Conservation (phyloP, 352 stramenopile genomes). For the Aphanomyces invadans region DNA sequence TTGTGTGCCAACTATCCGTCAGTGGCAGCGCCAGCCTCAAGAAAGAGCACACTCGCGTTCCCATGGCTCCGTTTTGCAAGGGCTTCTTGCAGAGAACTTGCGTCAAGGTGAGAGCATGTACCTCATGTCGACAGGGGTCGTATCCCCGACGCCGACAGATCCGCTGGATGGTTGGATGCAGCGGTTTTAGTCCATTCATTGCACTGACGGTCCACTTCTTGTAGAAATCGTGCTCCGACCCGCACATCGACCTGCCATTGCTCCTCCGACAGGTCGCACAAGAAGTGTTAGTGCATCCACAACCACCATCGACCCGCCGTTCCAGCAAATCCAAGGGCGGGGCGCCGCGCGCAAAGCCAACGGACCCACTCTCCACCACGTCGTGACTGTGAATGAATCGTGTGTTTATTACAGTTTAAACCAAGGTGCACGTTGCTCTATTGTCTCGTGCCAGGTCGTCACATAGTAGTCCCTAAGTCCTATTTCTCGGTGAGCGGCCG, state of each 20-base stretch:
- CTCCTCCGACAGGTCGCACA: not conserved
- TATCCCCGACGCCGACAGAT: too few species aligned
- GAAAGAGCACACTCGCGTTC: not conserved
- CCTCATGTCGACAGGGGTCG: not conserved
- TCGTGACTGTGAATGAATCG: not conserved
- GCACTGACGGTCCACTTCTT: too few species aligned
- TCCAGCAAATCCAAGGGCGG: too few species aligned
- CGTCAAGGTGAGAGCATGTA: not conserved
- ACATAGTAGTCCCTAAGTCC: too few species aligned
- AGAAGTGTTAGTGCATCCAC: not conserved
- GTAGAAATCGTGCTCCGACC: not conserved
- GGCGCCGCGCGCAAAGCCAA: too few species aligned
- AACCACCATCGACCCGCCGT: too few species aligned
- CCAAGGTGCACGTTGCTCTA: too few species aligned
- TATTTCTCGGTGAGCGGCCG: constrained; percentile 91
- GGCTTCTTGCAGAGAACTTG: not conserved
- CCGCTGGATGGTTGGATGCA: too few species aligned
- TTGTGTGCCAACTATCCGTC: not conserved
- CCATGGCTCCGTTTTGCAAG: not conserved
- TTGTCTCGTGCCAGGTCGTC: too few species aligned
- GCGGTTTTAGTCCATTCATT: too few species aligned
- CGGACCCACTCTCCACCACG: not conserved
- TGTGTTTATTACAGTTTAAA: not conserved
- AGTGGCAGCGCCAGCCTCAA: not conserved
- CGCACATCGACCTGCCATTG: not conserved